Evolutionary conservation across 2,329 filamentous ascomycete species (phyloP), one percentile per base, ranked within the genome.

Genomic region (Xylariaceae sp.): DNA sequence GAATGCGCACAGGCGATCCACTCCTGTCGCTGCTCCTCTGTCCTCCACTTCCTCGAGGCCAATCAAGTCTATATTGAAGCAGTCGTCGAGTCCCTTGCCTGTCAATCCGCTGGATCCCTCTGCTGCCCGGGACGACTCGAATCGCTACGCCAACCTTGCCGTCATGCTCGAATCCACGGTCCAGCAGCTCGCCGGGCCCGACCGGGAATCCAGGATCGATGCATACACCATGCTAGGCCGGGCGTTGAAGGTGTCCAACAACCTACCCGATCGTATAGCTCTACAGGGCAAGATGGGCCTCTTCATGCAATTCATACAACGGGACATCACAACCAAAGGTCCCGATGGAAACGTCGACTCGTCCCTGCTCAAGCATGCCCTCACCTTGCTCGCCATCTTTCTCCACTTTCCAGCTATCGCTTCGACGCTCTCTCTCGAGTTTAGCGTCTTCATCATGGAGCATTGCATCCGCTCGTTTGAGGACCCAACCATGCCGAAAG

Each of bases 91-190:
- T 31, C 52, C 49, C 7, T 39, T 34, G 18, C 68, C 57, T 53
- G 62, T 58, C 6, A 70, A 68, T 34, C 60, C 62, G 2, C 58
- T 68, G 41, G 59, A 63, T 48, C 57, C 59, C 42, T 57, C 42
- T 50, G 63, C 56, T 59, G 58, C 60, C 55, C 41, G 60, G 60
- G 38, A 68, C 52, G 43, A 60, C 40, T 36, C 53, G 46, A 38
- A 39, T 1, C 43, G 41, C 10, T 50, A 60, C 56, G 65, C 71
- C 28, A 80, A 74, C 24, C 78, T 94, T 37, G 72, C 74, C 43
- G 77, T 77, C 47, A 92, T 95, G 80, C 63, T 96, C 44, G 84
- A 94, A 47, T 93, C 86, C 1, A 77, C 87, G 5, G 72, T 87
- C 22, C 80, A 85, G 58, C 83, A 92, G 59, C 71, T 98, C 30